Percentiles rank a stretch among this genome's conserved stretches.
phyloP scores from a whole-genome alignment of 148 eudicot genomes.

The Amaranthus hypochondriacus region DNA sequence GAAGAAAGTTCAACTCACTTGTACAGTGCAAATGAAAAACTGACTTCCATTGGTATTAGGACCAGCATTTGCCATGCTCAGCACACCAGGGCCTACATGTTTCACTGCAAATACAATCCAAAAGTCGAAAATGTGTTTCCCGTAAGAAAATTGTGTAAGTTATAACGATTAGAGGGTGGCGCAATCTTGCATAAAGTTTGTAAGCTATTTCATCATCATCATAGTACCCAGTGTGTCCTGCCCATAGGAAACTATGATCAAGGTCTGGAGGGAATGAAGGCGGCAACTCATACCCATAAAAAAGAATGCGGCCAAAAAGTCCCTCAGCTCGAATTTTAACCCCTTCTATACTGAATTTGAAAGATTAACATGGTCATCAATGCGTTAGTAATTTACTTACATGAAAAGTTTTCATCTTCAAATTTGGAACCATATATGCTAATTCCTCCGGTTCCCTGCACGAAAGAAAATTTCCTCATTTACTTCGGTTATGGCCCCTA shows the following conservation, averaged over 20 bases:
- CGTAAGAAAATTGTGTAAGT: not conserved
- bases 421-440: constrained; percentile 52
- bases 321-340: too few relatives aligned
- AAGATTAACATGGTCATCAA: not conserved
- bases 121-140: not conserved
- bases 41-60: constrained; percentile 59
- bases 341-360: not conserved
- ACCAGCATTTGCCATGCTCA: constrained; percentile 69
- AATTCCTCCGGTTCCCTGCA: constrained; percentile 55
- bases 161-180: not conserved
- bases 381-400: constrained; percentile 24
- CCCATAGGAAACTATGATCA: too few relatives aligned
- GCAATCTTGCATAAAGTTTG: not conserved
- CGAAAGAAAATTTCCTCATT: not conserved
- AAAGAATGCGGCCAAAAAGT: too few relatives aligned
- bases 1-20: constrained; percentile 19
- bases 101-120: constrained; percentile 27
- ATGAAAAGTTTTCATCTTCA: constrained; percentile 47
- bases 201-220: not conserved
- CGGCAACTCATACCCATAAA: too few relatives aligned
- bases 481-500: not conserved
- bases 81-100: constrained; percentile 57
- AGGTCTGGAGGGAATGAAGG: too few relatives aligned
- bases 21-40: constrained; percentile 55
- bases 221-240: too few relatives aligned